Evolutionary conservation across 2,329 filamentous ascomycete species (phyloP).

Genomic region (Calonectria honghensis): DNA sequence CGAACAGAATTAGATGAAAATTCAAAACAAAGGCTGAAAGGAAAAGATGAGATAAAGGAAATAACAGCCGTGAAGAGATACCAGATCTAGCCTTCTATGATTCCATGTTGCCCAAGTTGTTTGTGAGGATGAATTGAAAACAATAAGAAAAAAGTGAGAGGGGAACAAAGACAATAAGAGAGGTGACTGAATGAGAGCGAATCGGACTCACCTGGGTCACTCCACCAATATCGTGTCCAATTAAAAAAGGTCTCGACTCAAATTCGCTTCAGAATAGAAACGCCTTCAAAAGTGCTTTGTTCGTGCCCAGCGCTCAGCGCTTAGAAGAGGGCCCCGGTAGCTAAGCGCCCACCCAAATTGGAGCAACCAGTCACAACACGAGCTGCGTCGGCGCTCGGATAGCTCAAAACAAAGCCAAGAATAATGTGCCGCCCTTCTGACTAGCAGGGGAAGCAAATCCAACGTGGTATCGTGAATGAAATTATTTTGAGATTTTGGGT

Average conservation of each 20-base stretch:
- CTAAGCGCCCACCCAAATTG: conserved; percentile 52
- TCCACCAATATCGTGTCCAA: conserved; percentile 50
- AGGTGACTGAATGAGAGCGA: conserved; percentile 43
- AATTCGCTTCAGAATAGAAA: conserved; percentile 45
- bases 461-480: conserved; percentile 36
- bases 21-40: conserved; percentile 35
- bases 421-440: conserved; percentile 31
- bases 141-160: conserved; percentile 45
- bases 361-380: conserved; percentile 50
- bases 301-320: conserved; percentile 50
- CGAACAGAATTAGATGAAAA: conserved; percentile 44
- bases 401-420: conserved; percentile 49
- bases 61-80: conserved; percentile 30
- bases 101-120: conserved; percentile 50
- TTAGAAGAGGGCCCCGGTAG: conserved; percentile 46
- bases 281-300: conserved; percentile 42
- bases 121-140: conserved; percentile 42
- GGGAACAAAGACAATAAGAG: conserved; percentile 54
- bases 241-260: conserved; percentile 44
- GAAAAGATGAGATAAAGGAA: conserved; percentile 36
- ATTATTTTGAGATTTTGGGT: conserved; percentile 42
- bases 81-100: conserved; percentile 53
- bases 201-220: conserved; percentile 49
- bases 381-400: conserved; percentile 40
- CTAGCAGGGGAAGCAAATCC: conserved; percentile 32